Evolutionary conservation across 208 protist species (phyloP).

Genomic region (Vickermania spadyakhi): DNA sequence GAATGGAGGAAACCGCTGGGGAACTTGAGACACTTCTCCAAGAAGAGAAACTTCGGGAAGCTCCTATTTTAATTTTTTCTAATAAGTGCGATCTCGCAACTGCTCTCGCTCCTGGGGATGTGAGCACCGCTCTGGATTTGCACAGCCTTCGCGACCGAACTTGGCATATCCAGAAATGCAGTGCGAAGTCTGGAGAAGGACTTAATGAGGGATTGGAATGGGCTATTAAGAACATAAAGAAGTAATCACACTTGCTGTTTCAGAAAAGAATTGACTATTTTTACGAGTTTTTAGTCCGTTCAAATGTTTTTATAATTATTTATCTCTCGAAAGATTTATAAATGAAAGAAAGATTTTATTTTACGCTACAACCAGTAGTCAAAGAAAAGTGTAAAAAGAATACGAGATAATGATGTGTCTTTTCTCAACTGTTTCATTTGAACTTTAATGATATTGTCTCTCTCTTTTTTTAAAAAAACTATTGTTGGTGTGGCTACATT

Average conservation of each 20-base stretch:
- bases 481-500: constrained; percentile 1
- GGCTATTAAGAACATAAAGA: constrained; percentile 83
- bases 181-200: constrained; percentile 84
- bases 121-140: constrained; percentile 78
- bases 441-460: constrained; percentile 11
- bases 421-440: too few species aligned
- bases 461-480: constrained; percentile 3
- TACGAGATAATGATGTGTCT: too few species aligned
- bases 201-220: constrained; percentile 85
- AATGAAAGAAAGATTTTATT: neutral
- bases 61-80: constrained; percentile 94
- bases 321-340: constrained; percentile 7
- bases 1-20: constrained; percentile 90
- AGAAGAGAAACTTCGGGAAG: constrained; percentile 92
- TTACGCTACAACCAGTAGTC: neutral
- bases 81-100: constrained; percentile 97
- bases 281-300: constrained; percentile 1
- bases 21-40: constrained; percentile 92
- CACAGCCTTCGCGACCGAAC: constrained; percentile 83
- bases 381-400: too few species aligned
- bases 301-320: constrained; percentile 1
- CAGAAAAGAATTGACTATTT: too few species aligned
- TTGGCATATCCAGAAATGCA: constrained; percentile 90
- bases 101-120: constrained; percentile 71
- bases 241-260: constrained; percentile 16